Evolutionary conservation across 257 asterid genomes (phyloP).

Genomic region (Ehretia macrophylla): DNA sequence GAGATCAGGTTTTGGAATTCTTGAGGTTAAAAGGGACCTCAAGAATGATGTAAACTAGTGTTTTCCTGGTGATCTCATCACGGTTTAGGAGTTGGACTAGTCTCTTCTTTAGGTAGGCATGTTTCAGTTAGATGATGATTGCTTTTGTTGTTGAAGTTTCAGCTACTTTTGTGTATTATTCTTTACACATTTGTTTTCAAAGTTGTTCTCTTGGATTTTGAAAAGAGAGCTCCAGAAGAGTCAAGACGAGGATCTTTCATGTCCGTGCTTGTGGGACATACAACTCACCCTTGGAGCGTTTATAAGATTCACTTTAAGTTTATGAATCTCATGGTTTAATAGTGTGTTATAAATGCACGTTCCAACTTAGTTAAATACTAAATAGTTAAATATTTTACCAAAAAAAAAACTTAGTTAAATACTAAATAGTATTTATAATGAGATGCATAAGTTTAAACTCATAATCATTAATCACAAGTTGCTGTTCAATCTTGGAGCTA

Average conservation of each 20-base stretch:
- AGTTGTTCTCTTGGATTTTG: no score
- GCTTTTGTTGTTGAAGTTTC: conserved; percentile 4
- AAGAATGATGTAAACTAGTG: conserved; percentile 21
- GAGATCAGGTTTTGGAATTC: conserved; percentile 2
- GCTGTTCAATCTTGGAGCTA: no score
- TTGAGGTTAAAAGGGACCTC: conserved; percentile 18
- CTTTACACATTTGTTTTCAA: neutral
- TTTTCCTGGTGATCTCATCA: neutral
- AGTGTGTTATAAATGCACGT: no score
- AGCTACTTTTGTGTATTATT: conserved; percentile 3
- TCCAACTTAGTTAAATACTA: no score
- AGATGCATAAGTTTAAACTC: no score
- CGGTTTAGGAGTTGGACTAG: neutral
- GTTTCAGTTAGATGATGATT: conserved; percentile 10
- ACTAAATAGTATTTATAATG: no score
- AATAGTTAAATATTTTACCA: no score
- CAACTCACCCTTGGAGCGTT: no score
- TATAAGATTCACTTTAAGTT: no score
- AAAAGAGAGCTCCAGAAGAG: neutral
- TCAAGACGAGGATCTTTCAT: neutral
- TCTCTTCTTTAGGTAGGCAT: conserved; percentile 12
- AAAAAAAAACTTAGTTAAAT: no score
- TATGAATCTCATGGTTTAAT: no score
- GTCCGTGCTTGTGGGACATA: neutral
- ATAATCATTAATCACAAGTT: no score